Evolutionary conservation across 768 basidiomycete species (phyloP).

Genomic region (Suillus occidentalis): DNA sequence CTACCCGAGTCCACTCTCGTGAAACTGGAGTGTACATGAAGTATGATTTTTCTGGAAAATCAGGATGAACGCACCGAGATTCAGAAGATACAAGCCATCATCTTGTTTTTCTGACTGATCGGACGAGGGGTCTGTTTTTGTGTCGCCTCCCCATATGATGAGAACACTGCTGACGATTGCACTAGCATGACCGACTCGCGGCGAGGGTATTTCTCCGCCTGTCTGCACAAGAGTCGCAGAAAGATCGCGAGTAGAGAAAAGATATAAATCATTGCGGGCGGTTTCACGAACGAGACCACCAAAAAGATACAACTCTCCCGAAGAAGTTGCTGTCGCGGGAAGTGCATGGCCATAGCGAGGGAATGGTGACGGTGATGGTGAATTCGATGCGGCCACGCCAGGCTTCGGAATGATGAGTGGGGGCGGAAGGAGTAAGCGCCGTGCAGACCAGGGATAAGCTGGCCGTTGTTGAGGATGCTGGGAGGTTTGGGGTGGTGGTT

Average conservation of each 20-base stretch:
- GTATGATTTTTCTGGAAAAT: not conserved
- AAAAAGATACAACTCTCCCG: constrained; percentile 93
- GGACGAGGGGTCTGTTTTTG: constrained; percentile 70
- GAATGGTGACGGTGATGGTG: constrained; percentile 85
- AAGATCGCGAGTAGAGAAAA: constrained; percentile 80
- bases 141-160: constrained; percentile 98
- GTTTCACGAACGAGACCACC: constrained; percentile 93
- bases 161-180: constrained; percentile 95
- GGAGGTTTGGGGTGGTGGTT: constrained; percentile 28
- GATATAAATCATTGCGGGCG: constrained; percentile 90
- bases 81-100: constrained; percentile 90
- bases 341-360: constrained; percentile 96
- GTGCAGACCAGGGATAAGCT: constrained; percentile 82
- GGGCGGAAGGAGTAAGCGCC: constrained; percentile 68
- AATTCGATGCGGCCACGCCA: constrained; percentile 58
- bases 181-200: constrained; percentile 95
- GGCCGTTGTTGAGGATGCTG: constrained; percentile 47
- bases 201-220: constrained; percentile 81
- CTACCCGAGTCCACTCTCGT: constrained; percentile 91
- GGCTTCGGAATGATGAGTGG: constrained; percentile 65
- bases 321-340: constrained; percentile 71
- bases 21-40: constrained; percentile 54
- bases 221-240: constrained; percentile 84
- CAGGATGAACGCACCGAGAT: constrained; percentile 68
- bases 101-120: constrained; percentile 78